Conservation (phyloP, 805 yeast genomes). For the Wickerhamiella lipophila region DNA sequence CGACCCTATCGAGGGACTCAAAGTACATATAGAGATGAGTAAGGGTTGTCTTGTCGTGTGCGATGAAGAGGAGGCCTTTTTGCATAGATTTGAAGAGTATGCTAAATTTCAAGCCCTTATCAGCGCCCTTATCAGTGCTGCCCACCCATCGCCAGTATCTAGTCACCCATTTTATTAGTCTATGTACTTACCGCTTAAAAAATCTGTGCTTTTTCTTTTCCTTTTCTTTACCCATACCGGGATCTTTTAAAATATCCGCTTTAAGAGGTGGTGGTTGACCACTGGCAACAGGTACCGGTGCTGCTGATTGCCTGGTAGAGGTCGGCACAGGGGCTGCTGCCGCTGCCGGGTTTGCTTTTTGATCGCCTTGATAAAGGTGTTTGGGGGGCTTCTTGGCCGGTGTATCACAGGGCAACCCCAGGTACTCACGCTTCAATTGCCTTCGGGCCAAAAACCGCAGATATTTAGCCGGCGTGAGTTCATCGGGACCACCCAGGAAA, state of each 20-base stretch:
- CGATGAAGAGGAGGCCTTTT: no score
- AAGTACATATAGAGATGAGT: slow-evolving; percentile 5
- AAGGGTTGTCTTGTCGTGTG: no score
- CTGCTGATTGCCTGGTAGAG: neutral
- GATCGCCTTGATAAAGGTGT: slow-evolving; percentile 23
- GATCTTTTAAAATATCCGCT: slow-evolving; percentile 1
- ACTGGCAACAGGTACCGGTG: neutral
- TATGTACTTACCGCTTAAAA: slow-evolving; percentile 10
- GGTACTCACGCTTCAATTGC: slow-evolving; percentile 22
- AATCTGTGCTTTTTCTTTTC: slow-evolving; percentile 16
- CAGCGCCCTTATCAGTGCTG: no score
- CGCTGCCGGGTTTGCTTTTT: slow-evolving; percentile 12
- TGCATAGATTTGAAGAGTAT: no score
- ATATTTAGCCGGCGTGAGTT: slow-evolving; percentile 35
- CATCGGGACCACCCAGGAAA: slow-evolving; percentile 66
- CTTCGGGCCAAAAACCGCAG: slow-evolving; percentile 25
- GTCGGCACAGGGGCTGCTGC: neutral
- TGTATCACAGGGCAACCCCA: slow-evolving; percentile 25
- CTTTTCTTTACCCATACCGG: slow-evolving; percentile 9
- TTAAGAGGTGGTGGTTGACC: neutral
- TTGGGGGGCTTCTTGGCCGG: slow-evolving; percentile 26
- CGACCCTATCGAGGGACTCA: neutral
- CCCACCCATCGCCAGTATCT: no score
- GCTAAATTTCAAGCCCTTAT: no score
- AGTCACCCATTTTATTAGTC: no score